Evolutionary conservation across 257 asterid genomes (phyloP).

Genomic region (Scutellaria baicalensis): DNA sequence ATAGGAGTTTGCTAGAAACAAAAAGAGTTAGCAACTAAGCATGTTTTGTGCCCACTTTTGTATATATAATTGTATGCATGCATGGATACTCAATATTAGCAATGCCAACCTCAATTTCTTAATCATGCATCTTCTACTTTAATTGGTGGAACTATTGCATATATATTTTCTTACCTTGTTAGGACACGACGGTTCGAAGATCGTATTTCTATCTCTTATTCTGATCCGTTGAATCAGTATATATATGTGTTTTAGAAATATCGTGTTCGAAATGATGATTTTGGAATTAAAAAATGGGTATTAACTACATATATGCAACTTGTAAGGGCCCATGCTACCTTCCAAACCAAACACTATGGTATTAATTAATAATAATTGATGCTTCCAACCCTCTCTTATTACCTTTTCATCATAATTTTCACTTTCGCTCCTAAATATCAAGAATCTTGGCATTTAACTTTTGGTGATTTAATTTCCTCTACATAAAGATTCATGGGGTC

Average conservation of each 20-base stretch:
- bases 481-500: not conserved
- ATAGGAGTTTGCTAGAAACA: too few relatives aligned
- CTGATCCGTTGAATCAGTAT: too few relatives aligned
- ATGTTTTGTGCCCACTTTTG: slow-evolving; percentile 5
- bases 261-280: too few relatives aligned
- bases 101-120: not conserved
- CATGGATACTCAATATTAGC: not conserved
- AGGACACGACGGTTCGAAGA: too few relatives aligned
- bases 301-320: slow-evolving; percentile 1
- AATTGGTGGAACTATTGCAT: not conserved
- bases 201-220: too few relatives aligned
- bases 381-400: not conserved
- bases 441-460: not conserved
- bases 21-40: not conserved
- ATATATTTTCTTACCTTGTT: not conserved
- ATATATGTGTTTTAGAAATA: too few relatives aligned
- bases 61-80: not conserved
- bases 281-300: too few relatives aligned
- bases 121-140: not conserved
- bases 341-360: slow-evolving; percentile 1
- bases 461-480: not conserved
- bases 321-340: slow-evolving; percentile 4
- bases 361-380: not conserved
- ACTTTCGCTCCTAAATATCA: slow-evolving; percentile 1
- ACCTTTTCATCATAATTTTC: not conserved